Conservation (phyloP, 2,329 filamentous ascomycete genomes). For the Drechmeria coniospora region DNA sequence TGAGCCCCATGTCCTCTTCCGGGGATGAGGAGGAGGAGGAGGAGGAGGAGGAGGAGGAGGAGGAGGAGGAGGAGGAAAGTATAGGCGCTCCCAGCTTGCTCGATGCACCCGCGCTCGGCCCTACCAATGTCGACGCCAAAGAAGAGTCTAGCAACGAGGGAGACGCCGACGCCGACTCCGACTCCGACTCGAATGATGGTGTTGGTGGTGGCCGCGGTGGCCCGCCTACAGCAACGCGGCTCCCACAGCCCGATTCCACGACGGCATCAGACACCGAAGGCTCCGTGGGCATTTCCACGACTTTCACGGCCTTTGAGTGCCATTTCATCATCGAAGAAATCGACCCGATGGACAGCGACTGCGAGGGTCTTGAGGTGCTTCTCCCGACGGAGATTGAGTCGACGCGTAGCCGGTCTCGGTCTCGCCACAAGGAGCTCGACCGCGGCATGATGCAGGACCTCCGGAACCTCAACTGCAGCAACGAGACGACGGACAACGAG, state of each 20-base stretch:
- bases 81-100: not conserved
- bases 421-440: conserved; percentile 24
- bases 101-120: too few relatives aligned
- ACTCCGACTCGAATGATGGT: conserved; percentile 3
- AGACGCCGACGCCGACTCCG: conserved; percentile 7
- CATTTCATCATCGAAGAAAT: conserved; percentile 31
- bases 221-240: not conserved
- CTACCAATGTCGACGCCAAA: not conserved
- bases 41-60: conserved; percentile 8
- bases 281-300: conserved; percentile 7
- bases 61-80: conserved; percentile 3
- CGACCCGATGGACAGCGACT: conserved; percentile 28
- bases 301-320: conserved; percentile 7
- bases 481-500: conserved; percentile 21
- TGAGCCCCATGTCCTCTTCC: conserved; percentile 19
- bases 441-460: conserved; percentile 28
- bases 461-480: conserved; percentile 28
- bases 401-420: conserved; percentile 24
- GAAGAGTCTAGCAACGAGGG: not conserved
- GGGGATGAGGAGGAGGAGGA: conserved; percentile 7
- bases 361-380: conserved; percentile 25
- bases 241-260: not conserved
- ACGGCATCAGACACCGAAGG: conserved; percentile 9
- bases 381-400: conserved; percentile 32
- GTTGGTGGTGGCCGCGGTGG: too few relatives aligned